phyloP scores from a whole-genome alignment of 2,329 filamentous ascomycete species.

The Plectosphaerella cucumerina region DNA sequence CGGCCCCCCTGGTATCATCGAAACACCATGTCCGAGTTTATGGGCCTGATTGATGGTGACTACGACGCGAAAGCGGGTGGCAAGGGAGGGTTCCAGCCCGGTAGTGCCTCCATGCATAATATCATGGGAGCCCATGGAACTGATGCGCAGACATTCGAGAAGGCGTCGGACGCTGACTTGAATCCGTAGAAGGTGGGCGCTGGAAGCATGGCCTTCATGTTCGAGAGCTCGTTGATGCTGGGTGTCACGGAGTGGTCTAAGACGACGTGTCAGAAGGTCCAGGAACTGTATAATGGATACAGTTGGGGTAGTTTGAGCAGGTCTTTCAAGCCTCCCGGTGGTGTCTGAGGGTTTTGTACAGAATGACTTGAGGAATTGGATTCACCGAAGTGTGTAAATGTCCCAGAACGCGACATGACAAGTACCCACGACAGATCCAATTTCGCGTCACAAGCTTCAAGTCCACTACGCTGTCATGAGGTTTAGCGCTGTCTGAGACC shows the following conservation, averaged over 20 bases:
- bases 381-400: no score
- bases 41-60: slow-evolving; percentile 38
- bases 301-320: slow-evolving; percentile 41
- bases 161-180: slow-evolving; percentile 36
- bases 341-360: not conserved
- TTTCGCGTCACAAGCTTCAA: no score
- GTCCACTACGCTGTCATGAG: no score
- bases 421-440: no score
- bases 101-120: slow-evolving; percentile 44
- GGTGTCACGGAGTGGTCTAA: slow-evolving; percentile 51
- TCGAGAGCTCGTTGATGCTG: slow-evolving; percentile 45
- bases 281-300: slow-evolving; percentile 58
- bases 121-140: slow-evolving; percentile 52
- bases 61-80: slow-evolving; percentile 44
- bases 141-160: slow-evolving; percentile 38
- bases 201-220: slow-evolving; percentile 41
- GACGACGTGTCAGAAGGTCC: slow-evolving; percentile 30
- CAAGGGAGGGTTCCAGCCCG: slow-evolving; percentile 32
- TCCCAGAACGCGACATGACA: no score
- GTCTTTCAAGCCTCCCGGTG: slow-evolving; percentile 14
- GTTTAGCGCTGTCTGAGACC: no score
- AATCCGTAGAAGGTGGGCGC: slow-evolving; percentile 33
- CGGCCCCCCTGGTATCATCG: slow-evolving; percentile 55
- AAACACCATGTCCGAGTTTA: slow-evolving; percentile 45
- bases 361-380: no score